These are phyloP conservation scores for Sanguinoderma infundibulare DNA, from an alignment of 1,284 basidiomycete species.

Conservation along the genomic window DNA sequence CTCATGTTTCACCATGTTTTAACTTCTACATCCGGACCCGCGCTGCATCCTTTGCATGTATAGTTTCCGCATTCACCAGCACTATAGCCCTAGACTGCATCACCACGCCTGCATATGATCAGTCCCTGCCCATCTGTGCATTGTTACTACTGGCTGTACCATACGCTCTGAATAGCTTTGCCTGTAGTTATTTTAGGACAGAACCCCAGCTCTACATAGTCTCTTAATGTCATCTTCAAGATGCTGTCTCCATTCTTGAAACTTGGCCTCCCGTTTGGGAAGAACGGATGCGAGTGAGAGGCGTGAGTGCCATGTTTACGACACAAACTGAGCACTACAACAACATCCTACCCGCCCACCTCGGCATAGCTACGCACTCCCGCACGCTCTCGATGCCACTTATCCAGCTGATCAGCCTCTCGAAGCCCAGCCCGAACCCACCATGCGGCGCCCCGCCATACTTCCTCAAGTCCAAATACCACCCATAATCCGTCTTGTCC, in stretches of 20 bases:
- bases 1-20: not conserved
- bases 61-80: not conserved
- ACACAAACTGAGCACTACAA: conserved; percentile 40
- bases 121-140: not conserved
- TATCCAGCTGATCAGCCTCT: conserved; percentile 84
- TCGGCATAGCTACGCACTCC: conserved; percentile 89
- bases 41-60: not conserved
- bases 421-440: conserved; percentile 94
- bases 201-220: not conserved
- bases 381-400: conserved; percentile 85
- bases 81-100: conserved; percentile 4
- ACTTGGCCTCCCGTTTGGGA: not conserved
- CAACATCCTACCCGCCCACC: conserved; percentile 84
- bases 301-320: not conserved
- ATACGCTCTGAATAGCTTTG: conserved; percentile 4
- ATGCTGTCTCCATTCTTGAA: not conserved
- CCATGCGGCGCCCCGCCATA: conserved; percentile 89
- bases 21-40: not conserved
- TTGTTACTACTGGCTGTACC: conserved; percentile 3
- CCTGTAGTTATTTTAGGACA: conserved; percentile 9
- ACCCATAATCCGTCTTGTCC: conserved; percentile 65
- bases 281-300: not conserved
- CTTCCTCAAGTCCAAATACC: conserved; percentile 86
- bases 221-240: not conserved
- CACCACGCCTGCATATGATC: not conserved